A percentile compares a stretch with the other conserved stretches of the same genome.
These are phyloP conservation scores for Blastocladiella britannica DNA, from an alignment of 192 early-diverging fungal genomes.

Conservation along the genomic window DNA sequence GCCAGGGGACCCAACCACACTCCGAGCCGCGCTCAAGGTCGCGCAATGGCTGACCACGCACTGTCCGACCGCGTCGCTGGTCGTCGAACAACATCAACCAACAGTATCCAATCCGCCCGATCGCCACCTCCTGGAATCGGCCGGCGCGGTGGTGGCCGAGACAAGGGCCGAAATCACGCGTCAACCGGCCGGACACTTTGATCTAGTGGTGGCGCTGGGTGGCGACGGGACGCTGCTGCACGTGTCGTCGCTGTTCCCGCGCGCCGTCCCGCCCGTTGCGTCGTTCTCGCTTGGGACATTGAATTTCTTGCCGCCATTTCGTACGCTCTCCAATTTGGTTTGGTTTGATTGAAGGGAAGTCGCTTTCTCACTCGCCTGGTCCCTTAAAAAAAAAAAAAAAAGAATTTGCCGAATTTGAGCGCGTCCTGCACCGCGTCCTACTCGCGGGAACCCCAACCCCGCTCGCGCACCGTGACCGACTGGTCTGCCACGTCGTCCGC, in stretches of 20 bases:
- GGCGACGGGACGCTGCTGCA: conserved; percentile 86
- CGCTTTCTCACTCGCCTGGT: too few species aligned
- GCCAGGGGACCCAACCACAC: not conserved
- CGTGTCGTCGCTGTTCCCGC: conserved; percentile 54
- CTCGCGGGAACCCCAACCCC: not conserved
- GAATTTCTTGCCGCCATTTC: conserved; percentile 74
- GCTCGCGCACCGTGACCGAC: not conserved
- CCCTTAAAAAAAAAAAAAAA: too few species aligned
- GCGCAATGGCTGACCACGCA: not conserved
- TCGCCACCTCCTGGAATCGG: too few species aligned
- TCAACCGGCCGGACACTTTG: conserved; percentile 39
- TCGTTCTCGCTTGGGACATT: conserved; percentile 85
- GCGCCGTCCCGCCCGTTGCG: conserved; percentile 61
- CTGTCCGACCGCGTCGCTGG: not conserved
- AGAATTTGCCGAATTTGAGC: not conserved
- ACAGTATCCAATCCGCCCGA: not conserved
- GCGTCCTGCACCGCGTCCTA: not conserved
- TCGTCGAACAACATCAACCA: not conserved
- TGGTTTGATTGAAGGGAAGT: too few species aligned
- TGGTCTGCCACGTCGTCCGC: not conserved
- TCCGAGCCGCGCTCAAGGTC: not conserved
- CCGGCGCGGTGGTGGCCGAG: too few species aligned
- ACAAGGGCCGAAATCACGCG: too few species aligned
- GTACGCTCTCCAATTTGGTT: conserved; percentile 12
- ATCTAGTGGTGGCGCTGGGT: conserved; percentile 79